Conservation (phyloP, 2,329 filamentous ascomycete genomes). For the Fusarium xyrophilum region DNA sequence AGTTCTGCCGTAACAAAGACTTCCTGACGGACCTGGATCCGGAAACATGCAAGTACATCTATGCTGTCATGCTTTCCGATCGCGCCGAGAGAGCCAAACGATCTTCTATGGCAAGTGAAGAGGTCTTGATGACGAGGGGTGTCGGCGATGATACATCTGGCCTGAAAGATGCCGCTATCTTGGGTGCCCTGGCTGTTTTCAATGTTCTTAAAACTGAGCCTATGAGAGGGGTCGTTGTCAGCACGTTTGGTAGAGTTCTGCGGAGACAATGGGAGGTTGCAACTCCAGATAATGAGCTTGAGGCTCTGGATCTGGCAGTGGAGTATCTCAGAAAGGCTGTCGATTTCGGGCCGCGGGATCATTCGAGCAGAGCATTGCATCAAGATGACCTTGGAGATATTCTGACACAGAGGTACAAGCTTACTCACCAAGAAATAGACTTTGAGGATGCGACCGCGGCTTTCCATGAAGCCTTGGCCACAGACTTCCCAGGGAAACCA, state of each 20-base stretch:
- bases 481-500: not conserved
- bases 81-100: not conserved
- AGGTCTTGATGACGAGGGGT: not conserved
- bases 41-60: not conserved
- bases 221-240: not conserved
- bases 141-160: not conserved
- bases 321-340: not conserved
- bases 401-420: not conserved
- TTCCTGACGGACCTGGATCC: not conserved
- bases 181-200: not conserved
- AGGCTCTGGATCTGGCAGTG: not conserved
- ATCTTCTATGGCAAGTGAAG: not conserved
- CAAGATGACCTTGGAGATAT: not conserved
- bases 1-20: not conserved
- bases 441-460: not conserved
- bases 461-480: not conserved
- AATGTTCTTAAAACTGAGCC: not conserved
- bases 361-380: not conserved
- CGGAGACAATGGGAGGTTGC: not conserved
- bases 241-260: not conserved
- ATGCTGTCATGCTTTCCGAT: not conserved
- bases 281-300: accelerated
- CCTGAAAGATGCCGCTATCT: not conserved
- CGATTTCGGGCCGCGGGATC: not conserved
- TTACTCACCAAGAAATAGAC: accelerated